Evolutionary conservation across 768 basidiomycete genomes (phyloP).

Genomic region (Hysterangium stoloniferum): DNA sequence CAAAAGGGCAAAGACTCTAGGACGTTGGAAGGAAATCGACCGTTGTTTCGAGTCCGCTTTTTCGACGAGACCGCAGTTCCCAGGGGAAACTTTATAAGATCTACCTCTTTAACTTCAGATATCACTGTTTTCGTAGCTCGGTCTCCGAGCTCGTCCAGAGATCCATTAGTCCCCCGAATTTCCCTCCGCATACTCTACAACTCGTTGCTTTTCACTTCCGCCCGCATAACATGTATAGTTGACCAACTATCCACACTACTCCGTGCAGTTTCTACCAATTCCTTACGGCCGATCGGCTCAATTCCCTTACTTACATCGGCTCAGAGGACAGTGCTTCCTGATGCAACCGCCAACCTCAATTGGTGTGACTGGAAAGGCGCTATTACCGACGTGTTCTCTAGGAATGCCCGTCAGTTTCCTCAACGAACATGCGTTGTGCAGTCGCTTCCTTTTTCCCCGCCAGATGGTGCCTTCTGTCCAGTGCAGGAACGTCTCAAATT

Average conservation of each 20-base stretch:
- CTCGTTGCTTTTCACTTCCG: constrained; percentile 80
- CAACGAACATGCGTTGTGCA: constrained; percentile 88
- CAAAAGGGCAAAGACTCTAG: constrained; percentile 57
- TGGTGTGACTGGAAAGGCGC: constrained; percentile 99
- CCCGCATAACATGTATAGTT: constrained; percentile 68
- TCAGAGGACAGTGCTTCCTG: constrained; percentile 67
- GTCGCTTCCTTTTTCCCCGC: constrained; percentile 37
- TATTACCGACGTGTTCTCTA: constrained; percentile 90
- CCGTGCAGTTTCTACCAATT: constrained; percentile 59
- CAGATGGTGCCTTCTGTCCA: constrained; percentile 18
- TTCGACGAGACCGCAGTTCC: constrained; percentile 83
- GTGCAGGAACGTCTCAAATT: constrained; percentile 51
- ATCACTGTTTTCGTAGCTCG: constrained; percentile 84
- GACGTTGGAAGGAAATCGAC: constrained; percentile 38
- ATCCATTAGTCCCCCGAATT: constrained; percentile 64
- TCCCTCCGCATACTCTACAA: constrained; percentile 87
- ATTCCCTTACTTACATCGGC: constrained; percentile 69
- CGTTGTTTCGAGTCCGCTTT: constrained; percentile 92
- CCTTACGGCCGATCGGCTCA: constrained; percentile 63
- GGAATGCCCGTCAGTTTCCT: constrained; percentile 73
- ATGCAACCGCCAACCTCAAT: constrained; percentile 80
- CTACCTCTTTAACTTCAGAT: constrained; percentile 83
- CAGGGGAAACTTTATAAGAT: constrained; percentile 65
- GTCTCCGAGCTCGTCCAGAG: constrained; percentile 57
- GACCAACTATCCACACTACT: constrained; percentile 82